These are phyloP conservation scores for Brasenia schreberi DNA, from an alignment of 164 flowering plant genomes.

Conservation along the genomic window DNA sequence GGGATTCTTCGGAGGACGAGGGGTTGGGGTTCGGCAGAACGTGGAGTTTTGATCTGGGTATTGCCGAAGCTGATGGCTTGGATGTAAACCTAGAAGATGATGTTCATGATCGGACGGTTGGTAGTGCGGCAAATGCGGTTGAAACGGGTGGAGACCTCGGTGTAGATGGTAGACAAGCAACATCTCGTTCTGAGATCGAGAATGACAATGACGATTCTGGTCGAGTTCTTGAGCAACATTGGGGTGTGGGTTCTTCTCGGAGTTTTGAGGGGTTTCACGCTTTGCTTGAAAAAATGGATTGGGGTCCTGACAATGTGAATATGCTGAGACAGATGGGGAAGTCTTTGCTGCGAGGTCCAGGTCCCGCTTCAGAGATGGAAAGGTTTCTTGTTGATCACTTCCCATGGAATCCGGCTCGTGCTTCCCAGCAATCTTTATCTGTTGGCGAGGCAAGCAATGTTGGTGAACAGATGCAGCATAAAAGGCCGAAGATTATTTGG, in stretches of 20 bases:
- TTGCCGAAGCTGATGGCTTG: background rate
- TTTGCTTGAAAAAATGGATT: background rate
- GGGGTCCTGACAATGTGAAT: background rate
- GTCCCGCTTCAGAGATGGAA: background rate
- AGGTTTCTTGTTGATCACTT: background rate
- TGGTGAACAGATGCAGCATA: background rate
- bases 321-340: background rate
- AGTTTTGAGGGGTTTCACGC: background rate
- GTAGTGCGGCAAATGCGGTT: background rate
- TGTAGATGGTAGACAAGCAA: background rate
- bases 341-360: background rate
- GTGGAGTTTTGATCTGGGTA: background rate
- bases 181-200: background rate
- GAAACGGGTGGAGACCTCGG: background rate
- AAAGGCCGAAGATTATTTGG: background rate
- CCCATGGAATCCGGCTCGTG: background rate
- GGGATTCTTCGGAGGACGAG: background rate
- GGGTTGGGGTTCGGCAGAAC: background rate
- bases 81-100: background rate
- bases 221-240: background rate
- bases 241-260: background rate
- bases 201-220: background rate
- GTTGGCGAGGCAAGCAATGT: background rate
- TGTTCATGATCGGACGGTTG: background rate
- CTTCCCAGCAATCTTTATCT: background rate